Percentiles rank a stretch among this genome's conserved stretches.
Evolutionary conservation across 1,284 basidiomycete species (phyloP).

Genomic region (Apiotrichum akiyoshidainum): DNA sequence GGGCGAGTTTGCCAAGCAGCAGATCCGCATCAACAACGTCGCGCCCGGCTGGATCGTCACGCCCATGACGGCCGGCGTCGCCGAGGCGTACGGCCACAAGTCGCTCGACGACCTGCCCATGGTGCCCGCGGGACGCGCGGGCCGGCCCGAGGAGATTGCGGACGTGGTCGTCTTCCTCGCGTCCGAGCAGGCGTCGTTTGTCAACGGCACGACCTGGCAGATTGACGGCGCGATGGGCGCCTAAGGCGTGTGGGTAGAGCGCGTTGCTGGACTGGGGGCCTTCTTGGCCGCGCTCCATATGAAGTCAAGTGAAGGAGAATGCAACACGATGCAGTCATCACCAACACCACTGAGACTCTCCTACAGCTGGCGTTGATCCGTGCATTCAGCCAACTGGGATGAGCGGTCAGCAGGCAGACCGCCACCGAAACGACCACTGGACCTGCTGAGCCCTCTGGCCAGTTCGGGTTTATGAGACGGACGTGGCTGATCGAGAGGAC

Average conservation of each 20-base stretch:
- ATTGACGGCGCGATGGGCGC: constrained; percentile 29
- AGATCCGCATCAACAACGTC: constrained; percentile 18
- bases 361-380: no score
- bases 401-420: no score
- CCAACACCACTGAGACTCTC: no score
- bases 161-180: constrained; percentile 34
- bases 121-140: constrained; percentile 5
- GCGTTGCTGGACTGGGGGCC: no score
- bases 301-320: no score
- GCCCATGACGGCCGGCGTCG: neutral
- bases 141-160: constrained; percentile 32
- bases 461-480: no score
- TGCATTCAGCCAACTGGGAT: no score
- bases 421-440: no score
- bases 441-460: no score
- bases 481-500: no score
- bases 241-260: constrained; percentile 3
- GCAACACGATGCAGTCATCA: no score
- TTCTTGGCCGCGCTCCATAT: no score
- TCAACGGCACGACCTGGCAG: constrained; percentile 34
- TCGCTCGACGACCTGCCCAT: constrained; percentile 1
- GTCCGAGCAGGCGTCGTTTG: constrained; percentile 32
- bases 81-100: neutral
- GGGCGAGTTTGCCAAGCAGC: constrained; percentile 12
- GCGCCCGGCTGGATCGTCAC: constrained; percentile 16